Percentiles rank a stretch among this genome's conserved stretches.
Conservation (phyloP, 1,284 basidiomycete species). For the Boletus semigastroideus region DNA sequence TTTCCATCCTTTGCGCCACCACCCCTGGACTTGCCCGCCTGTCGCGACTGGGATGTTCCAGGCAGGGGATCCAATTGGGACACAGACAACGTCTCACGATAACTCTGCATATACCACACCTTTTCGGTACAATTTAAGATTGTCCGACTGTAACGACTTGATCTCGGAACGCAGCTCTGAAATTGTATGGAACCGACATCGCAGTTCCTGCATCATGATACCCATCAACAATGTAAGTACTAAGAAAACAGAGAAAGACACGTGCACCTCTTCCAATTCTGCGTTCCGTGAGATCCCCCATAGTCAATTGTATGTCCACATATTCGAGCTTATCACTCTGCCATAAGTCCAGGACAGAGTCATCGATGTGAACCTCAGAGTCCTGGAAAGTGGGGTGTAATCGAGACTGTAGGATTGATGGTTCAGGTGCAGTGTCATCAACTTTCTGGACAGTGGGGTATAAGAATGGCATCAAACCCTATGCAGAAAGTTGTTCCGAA, state of each 20-base stretch:
- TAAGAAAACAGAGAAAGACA: neutral
- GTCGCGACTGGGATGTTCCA: conserved; percentile 33
- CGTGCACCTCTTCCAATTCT: conserved; percentile 86
- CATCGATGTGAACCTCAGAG: no score
- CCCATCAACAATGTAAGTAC: neutral
- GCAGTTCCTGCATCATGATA: conserved; percentile 67
- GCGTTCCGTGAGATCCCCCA: conserved; percentile 94
- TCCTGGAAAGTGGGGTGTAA: no score
- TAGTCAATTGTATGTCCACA: no score
- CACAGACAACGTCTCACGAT: conserved; percentile 69
- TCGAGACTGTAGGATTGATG: no score
- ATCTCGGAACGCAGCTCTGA: conserved; percentile 88
- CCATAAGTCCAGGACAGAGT: no score
- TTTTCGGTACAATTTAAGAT: conserved; percentile 96
- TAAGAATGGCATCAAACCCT: no score
- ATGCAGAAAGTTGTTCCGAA: no score
- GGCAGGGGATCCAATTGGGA: conserved; percentile 71
- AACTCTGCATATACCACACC: conserved; percentile 94
- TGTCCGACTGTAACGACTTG: conserved; percentile 87
- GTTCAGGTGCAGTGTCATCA: no score
- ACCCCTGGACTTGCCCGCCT: conserved; percentile 58
- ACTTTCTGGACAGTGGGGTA: no score
- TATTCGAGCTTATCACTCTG: no score
- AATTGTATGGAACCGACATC: conserved; percentile 91
- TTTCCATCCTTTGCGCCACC: conserved; percentile 75